Base-by-base conservation (phyloP, 2,329 filamentous ascomycete species). In the Ilyonectria robusta region DNA sequence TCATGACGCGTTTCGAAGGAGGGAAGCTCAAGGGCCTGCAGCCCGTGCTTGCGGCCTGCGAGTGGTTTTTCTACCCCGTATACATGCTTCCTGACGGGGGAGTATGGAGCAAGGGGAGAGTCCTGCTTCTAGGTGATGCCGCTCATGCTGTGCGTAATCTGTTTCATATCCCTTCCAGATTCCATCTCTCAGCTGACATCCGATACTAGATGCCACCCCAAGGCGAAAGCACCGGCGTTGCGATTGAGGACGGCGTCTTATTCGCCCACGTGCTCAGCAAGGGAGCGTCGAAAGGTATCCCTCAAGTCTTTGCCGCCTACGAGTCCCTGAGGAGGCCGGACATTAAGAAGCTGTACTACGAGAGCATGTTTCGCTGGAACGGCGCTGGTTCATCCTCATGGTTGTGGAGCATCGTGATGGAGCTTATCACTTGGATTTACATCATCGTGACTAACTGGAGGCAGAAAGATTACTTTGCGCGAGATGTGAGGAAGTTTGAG, bases 41-140 rank as follows among this genome's bases (percentile, higher is more conserved):
- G 2, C 67, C 70, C 23, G 56, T 76, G 17, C 33, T 78, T 35
- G 68, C 70, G 8, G 57, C 56, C 3, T 73, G 73, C 59, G 69
- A 76, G 29, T 78, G 75, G 75, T 68, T 71, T 65, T 79, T 82
- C 59, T 81, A 79, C 55, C 81, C 80, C 6, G 72, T 81, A 21
- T 80, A 78, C 59, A 76, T 77, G 60, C 72, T 82, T 19, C 78
- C 80, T 0, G 69, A 72, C 17, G 78, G 78, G 5, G 76, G 78
- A 1, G 59, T 62, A 15, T 82, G 80, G 80, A 78, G 62, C 23
- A 78, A 71, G 37, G 81, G 88, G 2, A 67, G 74, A 10, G 73
- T 73, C 50, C 80, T 90, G 5, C 76, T 90, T 2, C 77, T 89
- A 3, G 88, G 88, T 4, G 88, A 90, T 74, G 87, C 87, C 2